Evolutionary conservation across 2,329 filamentous ascomycete species (phyloP).

Genomic region (Trichoderma arundinaceum): DNA sequence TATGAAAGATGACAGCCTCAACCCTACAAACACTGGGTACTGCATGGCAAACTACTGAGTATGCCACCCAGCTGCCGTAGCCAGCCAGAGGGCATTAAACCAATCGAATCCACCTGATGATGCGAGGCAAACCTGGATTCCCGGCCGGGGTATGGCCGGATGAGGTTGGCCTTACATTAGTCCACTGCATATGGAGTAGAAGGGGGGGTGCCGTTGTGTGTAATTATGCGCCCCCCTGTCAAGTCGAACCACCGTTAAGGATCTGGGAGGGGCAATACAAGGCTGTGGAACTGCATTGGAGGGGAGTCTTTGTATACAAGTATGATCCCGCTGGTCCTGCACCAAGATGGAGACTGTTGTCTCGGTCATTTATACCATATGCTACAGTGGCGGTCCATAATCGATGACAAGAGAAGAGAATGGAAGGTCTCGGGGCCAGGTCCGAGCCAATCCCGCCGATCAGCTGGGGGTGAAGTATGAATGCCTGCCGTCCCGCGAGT

Average conservation of each 20-base stretch:
- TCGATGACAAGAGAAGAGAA: slow-evolving; percentile 25
- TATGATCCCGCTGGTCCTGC: slow-evolving; percentile 28
- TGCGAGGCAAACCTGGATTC: slow-evolving; percentile 41
- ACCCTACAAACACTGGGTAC: slow-evolving; percentile 11
- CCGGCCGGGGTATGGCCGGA: slow-evolving; percentile 40
- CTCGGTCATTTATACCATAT: slow-evolving; percentile 14
- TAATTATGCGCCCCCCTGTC: slow-evolving; percentile 30
- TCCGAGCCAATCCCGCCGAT: neutral
- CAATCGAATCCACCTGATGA: slow-evolving; percentile 36
- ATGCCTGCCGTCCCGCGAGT: neutral
- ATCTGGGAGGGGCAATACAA: slow-evolving; percentile 19
- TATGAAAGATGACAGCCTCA: slow-evolving; percentile 36
- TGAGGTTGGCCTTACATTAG: slow-evolving; percentile 45
- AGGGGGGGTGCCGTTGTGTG: slow-evolving; percentile 43
- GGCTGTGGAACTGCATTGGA: slow-evolving; percentile 18
- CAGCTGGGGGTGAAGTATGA: neutral
- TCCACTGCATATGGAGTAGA: slow-evolving; percentile 35
- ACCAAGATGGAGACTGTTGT: slow-evolving; percentile 25
- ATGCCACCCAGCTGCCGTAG: slow-evolving; percentile 15
- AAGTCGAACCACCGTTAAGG: slow-evolving; percentile 30
- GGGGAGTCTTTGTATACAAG: slow-evolving; percentile 3
- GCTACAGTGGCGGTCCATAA: slow-evolving; percentile 13
- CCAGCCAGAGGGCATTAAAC: slow-evolving; percentile 21
- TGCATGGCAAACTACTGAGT: slow-evolving; percentile 4
- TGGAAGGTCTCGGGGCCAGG: neutral